Evolutionary conservation across 2,329 filamentous ascomycete species (phyloP).

Genomic region (Xylariaceae sp.): DNA sequence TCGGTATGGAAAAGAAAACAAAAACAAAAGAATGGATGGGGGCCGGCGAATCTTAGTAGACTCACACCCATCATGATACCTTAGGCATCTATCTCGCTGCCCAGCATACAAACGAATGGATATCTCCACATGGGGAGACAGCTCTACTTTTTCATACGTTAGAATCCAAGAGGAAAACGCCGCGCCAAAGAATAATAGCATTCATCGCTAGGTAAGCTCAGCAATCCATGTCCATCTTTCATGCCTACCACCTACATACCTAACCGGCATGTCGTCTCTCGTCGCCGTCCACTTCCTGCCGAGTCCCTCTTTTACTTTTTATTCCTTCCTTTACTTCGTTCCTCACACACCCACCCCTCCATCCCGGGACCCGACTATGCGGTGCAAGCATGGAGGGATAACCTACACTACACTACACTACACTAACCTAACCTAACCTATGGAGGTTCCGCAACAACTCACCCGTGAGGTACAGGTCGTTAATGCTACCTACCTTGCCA

Average conservation of each 20-base stretch:
- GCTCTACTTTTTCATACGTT: too few species aligned
- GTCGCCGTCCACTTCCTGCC: not conserved
- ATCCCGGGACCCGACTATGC: slow-evolving; percentile 9
- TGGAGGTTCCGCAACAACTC: too few species aligned
- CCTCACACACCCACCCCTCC: not conserved
- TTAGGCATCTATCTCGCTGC: not conserved
- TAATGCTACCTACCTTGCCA: not conserved
- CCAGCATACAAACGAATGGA: not conserved
- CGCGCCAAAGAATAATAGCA: slow-evolving; percentile 5
- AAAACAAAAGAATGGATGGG: not conserved
- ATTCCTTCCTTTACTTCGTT: not conserved
- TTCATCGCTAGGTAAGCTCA: not conserved
- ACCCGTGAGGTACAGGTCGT: slow-evolving; percentile 1
- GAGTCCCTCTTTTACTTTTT: not conserved
- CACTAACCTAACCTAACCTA: not conserved
- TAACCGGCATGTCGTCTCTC: too few species aligned
- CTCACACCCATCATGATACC: slow-evolving; percentile 1
- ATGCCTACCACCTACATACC: not conserved
- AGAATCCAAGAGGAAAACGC: not conserved
- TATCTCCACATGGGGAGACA: not conserved
- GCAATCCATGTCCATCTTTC: not conserved
- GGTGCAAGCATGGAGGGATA: slow-evolving; percentile 4
- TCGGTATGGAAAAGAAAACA: not conserved
- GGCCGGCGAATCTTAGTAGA: not conserved
- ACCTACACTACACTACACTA: too few species aligned